Base-by-base conservation (phyloP, 2,329 filamentous ascomycete species). In the Trichophyton verrucosum region DNA sequence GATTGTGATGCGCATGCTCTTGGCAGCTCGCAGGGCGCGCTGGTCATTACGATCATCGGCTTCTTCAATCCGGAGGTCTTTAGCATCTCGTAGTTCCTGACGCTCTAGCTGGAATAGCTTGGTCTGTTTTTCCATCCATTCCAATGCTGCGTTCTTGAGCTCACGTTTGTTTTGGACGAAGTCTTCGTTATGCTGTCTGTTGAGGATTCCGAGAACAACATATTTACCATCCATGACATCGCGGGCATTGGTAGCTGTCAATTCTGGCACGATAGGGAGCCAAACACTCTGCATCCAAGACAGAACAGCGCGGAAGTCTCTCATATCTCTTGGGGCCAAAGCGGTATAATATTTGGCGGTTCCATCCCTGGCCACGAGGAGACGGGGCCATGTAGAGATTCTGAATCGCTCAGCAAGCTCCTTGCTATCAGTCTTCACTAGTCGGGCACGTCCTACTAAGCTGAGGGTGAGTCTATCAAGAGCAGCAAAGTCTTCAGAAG, bases 121-220 rank as follows among this genome's bases (percentile, higher is more conserved):
- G 17, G 89, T 87, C 74, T 96, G 89, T 76, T 95, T 94, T 73
- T 97, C 92, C 83, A 97, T 96, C 91, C 94, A 99, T 73, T 97
- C 94, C 63, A 91, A 82, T 7, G 94, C 94, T 1, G 94, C 94
- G 66, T 87, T 92, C 82, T 97, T 97, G 76, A 99, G 85, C 75
- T 99, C 95, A 38, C 87, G 85, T 72, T 89, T 88, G 27, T 89
- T 88, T 61, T 81, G 80, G 58, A 84, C 77, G 72, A 96, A 96
- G 40, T 90, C 85, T 61, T 92, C 88, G 42, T 86, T 79, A 63
- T 91, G 85, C 40, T 89, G 85, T 58, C 91, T 84, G 70, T 87
- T 90, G 46, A 99, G 78, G 38, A 99, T 86, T 17, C 88, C 94
- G 15, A 99, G 82, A 1, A 97, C 92, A n/a, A 97, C 92, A 61